Base-by-base conservation (phyloP, 805 yeast genomes). In the Saccharomycopsis sp. region DNA sequence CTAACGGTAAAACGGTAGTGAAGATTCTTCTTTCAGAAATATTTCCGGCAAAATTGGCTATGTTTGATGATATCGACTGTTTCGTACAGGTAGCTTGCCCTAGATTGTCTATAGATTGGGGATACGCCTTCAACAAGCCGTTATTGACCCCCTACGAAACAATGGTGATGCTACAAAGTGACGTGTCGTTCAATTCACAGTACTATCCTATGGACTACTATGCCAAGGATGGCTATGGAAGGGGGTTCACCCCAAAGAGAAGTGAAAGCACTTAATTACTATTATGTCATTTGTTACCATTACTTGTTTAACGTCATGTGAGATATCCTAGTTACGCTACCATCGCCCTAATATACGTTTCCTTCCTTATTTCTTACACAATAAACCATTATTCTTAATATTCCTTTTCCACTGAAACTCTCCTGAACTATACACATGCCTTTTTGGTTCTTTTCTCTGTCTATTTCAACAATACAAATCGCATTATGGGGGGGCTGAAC, bases 1-100 rank as follows among this genome's bases (percentile, higher is more conserved):
- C 66, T 3, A 75, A 77, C 22, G 96, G 94, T 0, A 80, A 82
- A 55, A 79, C 79, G 9, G 89, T 88, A 1, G 89, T 89, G 1
- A 85, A 89, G 69, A 90, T 94, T 57, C 84, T 94, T 41, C 71
- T 94, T 15, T 87, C 96, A 58, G 99, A 94, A 70, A 90, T 94
- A 19, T 92, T 94, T 72, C 99, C 99, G 0, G 87, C 84, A 56
- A 94, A 94, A 66, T 75, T 94, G 42, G 86, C 97, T 9, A 86
- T 88, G 85, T 94, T 94, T 72, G 92, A 89, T 66, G 94, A 89
- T 66, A 82, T 93, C 17, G 99, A 94, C 71, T 96, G 92, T 1
- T 94, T 94, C 78, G 88, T 94, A 14, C 99, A 94, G 72, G 96
- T 94, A 2, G 99, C 99, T 0, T 94, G 99, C 69, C 99, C 99